Percentiles rank a stretch among this genome's conserved stretches.
Evolutionary conservation across 1,284 basidiomycete species (phyloP).

Genomic region (Trichosporon sp.): DNA sequence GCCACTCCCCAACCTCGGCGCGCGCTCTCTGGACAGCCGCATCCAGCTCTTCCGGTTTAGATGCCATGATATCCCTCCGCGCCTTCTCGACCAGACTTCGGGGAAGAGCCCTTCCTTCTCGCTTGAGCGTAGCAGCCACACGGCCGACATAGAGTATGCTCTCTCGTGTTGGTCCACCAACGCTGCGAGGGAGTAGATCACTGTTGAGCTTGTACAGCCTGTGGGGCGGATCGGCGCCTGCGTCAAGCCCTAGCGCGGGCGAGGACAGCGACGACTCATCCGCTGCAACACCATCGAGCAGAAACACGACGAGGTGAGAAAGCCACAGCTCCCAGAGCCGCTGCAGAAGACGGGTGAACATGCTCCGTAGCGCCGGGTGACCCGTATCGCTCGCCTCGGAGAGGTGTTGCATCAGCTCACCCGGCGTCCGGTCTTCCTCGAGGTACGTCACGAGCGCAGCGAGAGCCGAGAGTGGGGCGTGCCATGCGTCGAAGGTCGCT

Average conservation of each 20-base stretch:
- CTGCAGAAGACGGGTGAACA: slow-evolving; percentile 60
- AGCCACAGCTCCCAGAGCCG: slow-evolving; percentile 75
- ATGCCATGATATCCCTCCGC: slow-evolving; percentile 59
- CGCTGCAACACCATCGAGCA: slow-evolving; percentile 63
- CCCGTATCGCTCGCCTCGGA: slow-evolving; percentile 65
- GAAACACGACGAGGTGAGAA: slow-evolving; percentile 66
- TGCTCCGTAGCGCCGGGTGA: slow-evolving; percentile 63
- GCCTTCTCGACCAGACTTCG: slow-evolving; percentile 59
- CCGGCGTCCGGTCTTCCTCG: slow-evolving; percentile 57
- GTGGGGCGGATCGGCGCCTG: slow-evolving; percentile 50
- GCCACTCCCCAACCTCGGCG: slow-evolving; percentile 55
- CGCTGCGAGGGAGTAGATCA: slow-evolving; percentile 65
- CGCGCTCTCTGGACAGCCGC: slow-evolving; percentile 53
- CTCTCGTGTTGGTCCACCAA: slow-evolving; percentile 64
- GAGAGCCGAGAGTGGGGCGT: slow-evolving; percentile 67
- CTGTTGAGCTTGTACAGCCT: slow-evolving; percentile 51
- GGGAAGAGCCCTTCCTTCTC: slow-evolving; percentile 69
- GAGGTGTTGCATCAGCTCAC: slow-evolving; percentile 69
- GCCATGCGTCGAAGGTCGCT: slow-evolving; percentile 76
- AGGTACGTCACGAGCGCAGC: slow-evolving; percentile 60
- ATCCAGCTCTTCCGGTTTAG: slow-evolving; percentile 70
- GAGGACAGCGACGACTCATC: slow-evolving; percentile 25
- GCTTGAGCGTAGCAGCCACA: slow-evolving; percentile 74
- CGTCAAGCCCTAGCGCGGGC: slow-evolving; percentile 54
- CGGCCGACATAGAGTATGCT: slow-evolving; percentile 81